A percentile compares a stretch with the other conserved stretches of the same genome.
Evolutionary conservation across 345 rosid genomes (phyloP).

Genomic region (Abelmoschus esculentus): DNA sequence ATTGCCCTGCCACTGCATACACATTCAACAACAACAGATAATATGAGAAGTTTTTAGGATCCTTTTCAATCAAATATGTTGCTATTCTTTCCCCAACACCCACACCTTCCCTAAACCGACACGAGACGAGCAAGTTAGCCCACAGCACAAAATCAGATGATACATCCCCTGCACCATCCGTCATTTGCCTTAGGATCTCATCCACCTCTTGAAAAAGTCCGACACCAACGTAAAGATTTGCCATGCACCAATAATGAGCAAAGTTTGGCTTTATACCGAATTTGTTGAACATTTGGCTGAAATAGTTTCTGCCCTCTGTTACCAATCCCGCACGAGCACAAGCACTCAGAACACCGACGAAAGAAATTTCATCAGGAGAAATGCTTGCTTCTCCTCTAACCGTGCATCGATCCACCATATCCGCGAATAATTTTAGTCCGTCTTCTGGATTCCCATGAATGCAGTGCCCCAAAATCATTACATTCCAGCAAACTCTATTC

Average conservation of each 20-base stretch:
- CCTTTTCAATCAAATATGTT: conserved; percentile 24
- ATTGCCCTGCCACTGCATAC: not conserved
- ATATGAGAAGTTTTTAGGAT: conserved; percentile 38
- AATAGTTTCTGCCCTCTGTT: conserved; percentile 40
- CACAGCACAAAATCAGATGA: conserved; percentile 29
- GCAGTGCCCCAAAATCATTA: conserved; percentile 73
- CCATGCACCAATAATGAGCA: conserved; percentile 25
- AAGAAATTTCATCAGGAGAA: conserved; percentile 53
- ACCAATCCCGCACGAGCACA: conserved; percentile 51
- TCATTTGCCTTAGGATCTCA: conserved; percentile 35
- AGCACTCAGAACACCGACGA: conserved; percentile 53
- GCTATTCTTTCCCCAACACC: not conserved
- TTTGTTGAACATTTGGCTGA: conserved; percentile 37
- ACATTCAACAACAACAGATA: conserved; percentile 31
- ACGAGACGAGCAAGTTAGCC: conserved; percentile 42
- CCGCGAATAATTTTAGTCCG: conserved; percentile 44
- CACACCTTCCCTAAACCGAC: conserved; percentile 38
- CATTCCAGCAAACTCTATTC: conserved; percentile 62
- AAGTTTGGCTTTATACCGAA: conserved; percentile 57
- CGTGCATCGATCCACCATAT: conserved; percentile 19
- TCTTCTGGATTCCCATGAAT: conserved; percentile 57
- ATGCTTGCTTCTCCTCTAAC: conserved; percentile 1
- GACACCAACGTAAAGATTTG: conserved; percentile 40
- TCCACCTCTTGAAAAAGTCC: conserved; percentile 43
- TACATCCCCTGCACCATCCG: conserved; percentile 20